Evolutionary conservation across 225 moss, liverwort and hornwort genomes (phyloP).

Genomic region (Marchantia polymorpha): DNA sequence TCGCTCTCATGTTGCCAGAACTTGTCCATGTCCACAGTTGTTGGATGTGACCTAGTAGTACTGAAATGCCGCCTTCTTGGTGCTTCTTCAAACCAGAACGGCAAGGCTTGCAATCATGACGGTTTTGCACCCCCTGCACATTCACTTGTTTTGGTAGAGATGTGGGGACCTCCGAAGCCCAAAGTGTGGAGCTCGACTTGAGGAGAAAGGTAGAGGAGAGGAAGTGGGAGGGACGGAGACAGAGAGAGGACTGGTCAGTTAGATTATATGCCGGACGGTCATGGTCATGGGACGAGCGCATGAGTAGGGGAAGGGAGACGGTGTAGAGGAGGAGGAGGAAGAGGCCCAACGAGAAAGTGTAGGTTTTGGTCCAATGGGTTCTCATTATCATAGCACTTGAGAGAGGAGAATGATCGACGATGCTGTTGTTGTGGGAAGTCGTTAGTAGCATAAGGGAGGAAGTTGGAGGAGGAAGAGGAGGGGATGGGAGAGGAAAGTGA

Average conservation of each 20-base stretch:
- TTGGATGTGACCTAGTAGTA: too few relatives aligned
- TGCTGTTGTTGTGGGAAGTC: background rate
- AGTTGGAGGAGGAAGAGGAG: background rate
- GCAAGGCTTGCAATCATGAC: too few relatives aligned
- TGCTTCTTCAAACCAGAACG: too few relatives aligned
- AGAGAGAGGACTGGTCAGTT: background rate
- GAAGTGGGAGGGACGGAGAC: background rate
- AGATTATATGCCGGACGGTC: background rate
- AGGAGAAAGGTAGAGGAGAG: background rate
- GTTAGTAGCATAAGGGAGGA: background rate
- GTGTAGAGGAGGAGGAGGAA: too few relatives aligned
- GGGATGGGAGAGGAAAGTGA: background rate
- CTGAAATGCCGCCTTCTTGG: too few relatives aligned
- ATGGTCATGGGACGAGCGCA: background rate
- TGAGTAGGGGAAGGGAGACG: background rate
- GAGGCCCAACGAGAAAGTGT: background rate
- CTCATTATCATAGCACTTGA: background rate
- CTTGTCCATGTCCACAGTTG: too few relatives aligned
- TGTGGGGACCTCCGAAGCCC: too few relatives aligned
- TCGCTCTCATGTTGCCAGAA: too few relatives aligned
- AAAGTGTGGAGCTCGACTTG: too few relatives aligned
- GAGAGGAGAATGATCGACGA: background rate
- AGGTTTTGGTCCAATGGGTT: background rate
- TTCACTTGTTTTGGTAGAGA: too few relatives aligned
- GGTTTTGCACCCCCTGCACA: too few relatives aligned